phyloP scores from a whole-genome alignment of 1,284 basidiomycete genomes.

The Sparassis latifolia region DNA sequence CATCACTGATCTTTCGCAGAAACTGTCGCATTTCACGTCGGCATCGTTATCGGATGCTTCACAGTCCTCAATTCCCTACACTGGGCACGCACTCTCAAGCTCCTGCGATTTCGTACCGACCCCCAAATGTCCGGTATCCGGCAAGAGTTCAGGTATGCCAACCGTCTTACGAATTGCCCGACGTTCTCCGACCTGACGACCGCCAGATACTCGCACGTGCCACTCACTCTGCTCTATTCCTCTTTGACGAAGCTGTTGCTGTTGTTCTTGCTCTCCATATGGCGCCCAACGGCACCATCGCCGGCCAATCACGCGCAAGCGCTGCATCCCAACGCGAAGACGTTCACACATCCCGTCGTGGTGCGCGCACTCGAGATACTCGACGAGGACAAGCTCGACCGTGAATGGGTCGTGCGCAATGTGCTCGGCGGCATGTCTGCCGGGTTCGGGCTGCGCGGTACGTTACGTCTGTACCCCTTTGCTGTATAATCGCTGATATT shows the following conservation, averaged over 20 bases:
- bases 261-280: constrained; percentile 77
- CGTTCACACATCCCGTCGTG: constrained; percentile 28
- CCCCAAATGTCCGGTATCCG: constrained; percentile 43
- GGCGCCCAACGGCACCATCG: constrained; percentile 44
- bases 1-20: constrained; percentile 33
- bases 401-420: constrained; percentile 82
- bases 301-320: not conserved
- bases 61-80: constrained; percentile 39
- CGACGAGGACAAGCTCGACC: constrained; percentile 66
- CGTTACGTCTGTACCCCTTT: not conserved
- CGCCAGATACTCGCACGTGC: constrained; percentile 64
- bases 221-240: constrained; percentile 80
- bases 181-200: not conserved
- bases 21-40: constrained; percentile 64
- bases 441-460: constrained; percentile 62
- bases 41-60: constrained; percentile 53
- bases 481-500: not conserved
- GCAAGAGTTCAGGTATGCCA: constrained; percentile 46
- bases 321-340: constrained; percentile 14
- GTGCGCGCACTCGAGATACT: constrained; percentile 39
- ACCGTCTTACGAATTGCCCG: not conserved
- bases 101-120: constrained; percentile 1
- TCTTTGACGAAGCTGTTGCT: constrained; percentile 84
- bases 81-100: constrained; percentile 21
- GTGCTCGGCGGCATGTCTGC: constrained; percentile 81